Base-by-base conservation (phyloP, 495 filamentous ascomycete genomes). In the Podospora didyma region DNA sequence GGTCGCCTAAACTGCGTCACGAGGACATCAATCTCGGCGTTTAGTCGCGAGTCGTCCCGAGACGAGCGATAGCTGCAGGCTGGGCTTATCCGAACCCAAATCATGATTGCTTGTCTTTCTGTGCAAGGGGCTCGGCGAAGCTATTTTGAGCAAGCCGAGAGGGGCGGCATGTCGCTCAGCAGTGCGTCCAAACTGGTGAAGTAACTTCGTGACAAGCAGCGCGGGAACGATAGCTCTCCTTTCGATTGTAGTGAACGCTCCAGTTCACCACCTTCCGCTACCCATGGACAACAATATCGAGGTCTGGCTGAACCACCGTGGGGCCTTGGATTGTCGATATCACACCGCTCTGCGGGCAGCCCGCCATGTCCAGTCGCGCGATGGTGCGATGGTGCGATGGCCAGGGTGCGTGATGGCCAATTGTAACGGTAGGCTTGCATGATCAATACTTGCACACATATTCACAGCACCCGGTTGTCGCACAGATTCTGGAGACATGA, bases 61-160 rank as follows among this genome's bases (percentile, higher is more conserved):
- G 14, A 14, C 5, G 5, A 44, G 41, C 41, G 12, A n/a, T 44
- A n/a, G 5, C 41, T 44, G 19, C 41, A 44, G 39, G 39, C 5
- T 42, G 39, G 39, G n/a, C 39, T 42, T 42, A 42, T 42, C 39
- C 39, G 39, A 37, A 19, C 49, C 49, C 49, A 52, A n/a, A 41
- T 16, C 20, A 21, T 17, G 23, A 10, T 34, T 50, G 17, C n/a
- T 24, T 7, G 24, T 41, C 34, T 52, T 26, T 41, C 17, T 9
- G 14, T 52, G 49, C 21, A 31, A 52, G 39, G 54, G 26, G 47
- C 62, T 61, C 60, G 65, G 65, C 58, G 61, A 50, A 41, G 35
- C 65, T 60, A 21, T 65, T 63, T 65, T 41, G 14, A 68, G 65
- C 58, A 65, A 68, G 21, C 62, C 62, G 65, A 49, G 39, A 14